A percentile compares a stretch with the other conserved stretches of the same genome.
Conservation (phyloP, 176 grass and related monocot species). For the Hordeum vulgare region MorexV3_pseudomolecules_assembly NC_058518.1:239384853-239385352, state of each 20-base stretch:
- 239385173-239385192: constrained; percentile 77
- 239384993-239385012: background rate
- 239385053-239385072: constrained; percentile 31
- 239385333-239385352: constrained; percentile 82
- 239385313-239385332: constrained; percentile 52
- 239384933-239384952: constrained; percentile 17
- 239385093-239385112: constrained; percentile 55
- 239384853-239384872: constrained; percentile 56
- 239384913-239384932: constrained; percentile 29
- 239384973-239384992: background rate
- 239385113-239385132: constrained; percentile 85
- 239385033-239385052: constrained; percentile 16
- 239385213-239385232: background rate
- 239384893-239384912: constrained; percentile 56
- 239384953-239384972: constrained; percentile 25
- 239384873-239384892: constrained; percentile 53
- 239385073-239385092: constrained; percentile 41
- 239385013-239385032: background rate
- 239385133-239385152: constrained; percentile 93
- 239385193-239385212: background rate
- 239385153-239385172: constrained; percentile 54
- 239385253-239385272: background rate
- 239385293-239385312: constrained; percentile 63
- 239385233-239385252: background rate
- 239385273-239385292: background rate